Percentiles rank a stretch among this genome's conserved stretches.
Conservation (phyloP, 345 rosid genomes). For the Ceriops decandra region DNA sequence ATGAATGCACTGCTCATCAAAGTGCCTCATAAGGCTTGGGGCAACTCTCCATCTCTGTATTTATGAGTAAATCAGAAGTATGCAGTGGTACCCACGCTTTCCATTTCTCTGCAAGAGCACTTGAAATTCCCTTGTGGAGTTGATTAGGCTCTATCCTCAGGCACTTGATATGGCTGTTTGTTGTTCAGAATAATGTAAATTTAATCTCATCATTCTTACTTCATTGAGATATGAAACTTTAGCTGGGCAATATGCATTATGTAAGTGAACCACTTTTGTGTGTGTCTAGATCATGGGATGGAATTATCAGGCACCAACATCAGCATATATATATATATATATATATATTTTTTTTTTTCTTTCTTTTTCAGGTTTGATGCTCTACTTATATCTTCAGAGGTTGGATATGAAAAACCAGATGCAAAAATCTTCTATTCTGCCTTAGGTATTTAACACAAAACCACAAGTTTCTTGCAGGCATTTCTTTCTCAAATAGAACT, state of each 20-base stretch:
- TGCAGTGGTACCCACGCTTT: background rate
- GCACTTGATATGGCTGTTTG: slow-evolving; percentile 6
- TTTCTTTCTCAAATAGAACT: background rate
- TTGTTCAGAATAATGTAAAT: background rate
- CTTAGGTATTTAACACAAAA: slow-evolving; percentile 44
- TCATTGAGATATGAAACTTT: slow-evolving; percentile 9
- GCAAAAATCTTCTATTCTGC: slow-evolving; percentile 65
- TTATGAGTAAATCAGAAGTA: background rate
- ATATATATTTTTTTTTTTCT: background rate
- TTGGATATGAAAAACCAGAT: slow-evolving; percentile 82
- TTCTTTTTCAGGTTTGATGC: slow-evolving; percentile 64
- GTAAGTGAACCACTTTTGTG: background rate
- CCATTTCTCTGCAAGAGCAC: background rate
- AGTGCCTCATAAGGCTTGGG: background rate
- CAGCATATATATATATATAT: background rate
- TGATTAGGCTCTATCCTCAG: background rate
- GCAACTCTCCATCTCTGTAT: background rate
- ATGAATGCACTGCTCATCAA: background rate
- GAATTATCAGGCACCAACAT: background rate
- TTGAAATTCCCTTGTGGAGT: background rate
- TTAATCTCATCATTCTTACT: background rate
- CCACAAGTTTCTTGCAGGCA: background rate
- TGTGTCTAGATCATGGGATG: background rate
- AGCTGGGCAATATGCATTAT: background rate
- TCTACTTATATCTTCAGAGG: slow-evolving; percentile 75